A percentile compares a stretch with the other conserved stretches of the same genome.
Evolutionary conservation across 2,329 filamentous ascomycete species (phyloP).

Genomic region (Claviceps africana): DNA sequence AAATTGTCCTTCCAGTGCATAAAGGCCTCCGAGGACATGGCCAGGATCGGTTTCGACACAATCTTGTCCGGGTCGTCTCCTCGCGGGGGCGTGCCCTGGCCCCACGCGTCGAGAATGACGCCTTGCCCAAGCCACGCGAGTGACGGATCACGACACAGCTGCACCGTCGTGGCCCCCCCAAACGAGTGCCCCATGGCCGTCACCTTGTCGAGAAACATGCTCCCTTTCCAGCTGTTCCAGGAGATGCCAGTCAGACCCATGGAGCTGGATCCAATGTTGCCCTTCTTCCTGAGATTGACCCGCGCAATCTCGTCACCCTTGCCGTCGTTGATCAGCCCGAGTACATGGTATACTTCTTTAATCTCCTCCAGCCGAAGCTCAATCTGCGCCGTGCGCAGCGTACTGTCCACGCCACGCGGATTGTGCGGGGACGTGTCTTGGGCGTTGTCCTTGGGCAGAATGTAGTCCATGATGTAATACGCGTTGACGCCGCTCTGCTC

Average conservation of each 20-base stretch:
- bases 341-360: conserved; percentile 44
- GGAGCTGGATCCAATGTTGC: conserved; percentile 44
- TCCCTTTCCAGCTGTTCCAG: conserved; percentile 42
- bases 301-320: conserved; percentile 34
- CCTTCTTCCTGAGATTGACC: conserved; percentile 41
- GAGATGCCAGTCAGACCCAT: conserved; percentile 39
- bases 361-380: conserved; percentile 50
- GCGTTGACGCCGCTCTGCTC: conserved; percentile 16
- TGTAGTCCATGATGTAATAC: conserved; percentile 43
- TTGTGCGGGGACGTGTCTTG: conserved; percentile 39
- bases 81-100: conserved; percentile 30
- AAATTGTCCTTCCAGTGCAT: conserved; percentile 57
- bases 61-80: conserved; percentile 30
- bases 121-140: conserved; percentile 46
- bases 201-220: conserved; percentile 41
- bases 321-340: conserved; percentile 41
- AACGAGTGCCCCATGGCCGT: conserved; percentile 55
- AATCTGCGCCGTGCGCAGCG: conserved; percentile 47
- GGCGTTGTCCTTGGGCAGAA: conserved; percentile 44
- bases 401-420: conserved; percentile 43
- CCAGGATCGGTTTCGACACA: conserved; percentile 40
- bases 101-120: conserved; percentile 55
- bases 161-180: conserved; percentile 48
- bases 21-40: conserved; percentile 54
- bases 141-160: conserved; percentile 40